Conservation (phyloP, 768 basidiomycete species). For the Candolleomyces efflorescens region DNA sequence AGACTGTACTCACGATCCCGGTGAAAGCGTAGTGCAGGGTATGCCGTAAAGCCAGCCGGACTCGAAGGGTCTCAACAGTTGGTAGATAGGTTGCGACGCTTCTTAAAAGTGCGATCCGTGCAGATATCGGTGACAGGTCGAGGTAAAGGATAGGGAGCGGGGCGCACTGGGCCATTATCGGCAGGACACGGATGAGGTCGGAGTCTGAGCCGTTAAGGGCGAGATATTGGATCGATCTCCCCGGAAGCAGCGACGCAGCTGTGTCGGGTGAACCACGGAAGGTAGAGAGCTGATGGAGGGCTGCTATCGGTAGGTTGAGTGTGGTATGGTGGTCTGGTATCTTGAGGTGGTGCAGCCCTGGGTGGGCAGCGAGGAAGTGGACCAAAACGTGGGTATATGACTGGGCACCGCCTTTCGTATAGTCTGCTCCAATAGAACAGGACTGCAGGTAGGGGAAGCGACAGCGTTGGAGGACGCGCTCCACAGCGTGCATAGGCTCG, state of each 20-base stretch:
- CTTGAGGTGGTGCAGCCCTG: conserved; percentile 40
- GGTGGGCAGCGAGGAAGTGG: conserved; percentile 39
- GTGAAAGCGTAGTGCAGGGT: conserved; percentile 61
- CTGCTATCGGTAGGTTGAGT: conserved; percentile 36
- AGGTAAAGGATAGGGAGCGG: conserved; percentile 46
- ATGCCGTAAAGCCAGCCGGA: conserved; percentile 59
- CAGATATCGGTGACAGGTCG: conserved; percentile 58
- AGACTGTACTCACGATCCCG: conserved; percentile 52
- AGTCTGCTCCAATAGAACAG: conserved; percentile 43
- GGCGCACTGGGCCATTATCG: conserved; percentile 40
- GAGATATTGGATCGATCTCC: conserved; percentile 53
- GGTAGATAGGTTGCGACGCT: conserved; percentile 50
- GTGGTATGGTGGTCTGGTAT: conserved; percentile 41
- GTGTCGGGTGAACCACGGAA: conserved; percentile 59
- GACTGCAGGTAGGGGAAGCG: conserved; percentile 37
- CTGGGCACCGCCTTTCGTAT: conserved; percentile 33
- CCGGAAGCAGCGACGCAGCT: conserved; percentile 58
- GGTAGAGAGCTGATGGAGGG: conserved; percentile 44
- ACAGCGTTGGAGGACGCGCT: conserved; percentile 35
- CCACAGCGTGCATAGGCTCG: conserved; percentile 39
- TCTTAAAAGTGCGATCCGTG: conserved; percentile 52
- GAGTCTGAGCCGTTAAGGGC: conserved; percentile 54
- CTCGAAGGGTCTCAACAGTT: conserved; percentile 45
- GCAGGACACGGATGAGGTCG: conserved; percentile 47
- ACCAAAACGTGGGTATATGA: conserved; percentile 37